Base-by-base conservation (phyloP, 345 rosid genomes). In the Nasturtium officinale region DNA sequence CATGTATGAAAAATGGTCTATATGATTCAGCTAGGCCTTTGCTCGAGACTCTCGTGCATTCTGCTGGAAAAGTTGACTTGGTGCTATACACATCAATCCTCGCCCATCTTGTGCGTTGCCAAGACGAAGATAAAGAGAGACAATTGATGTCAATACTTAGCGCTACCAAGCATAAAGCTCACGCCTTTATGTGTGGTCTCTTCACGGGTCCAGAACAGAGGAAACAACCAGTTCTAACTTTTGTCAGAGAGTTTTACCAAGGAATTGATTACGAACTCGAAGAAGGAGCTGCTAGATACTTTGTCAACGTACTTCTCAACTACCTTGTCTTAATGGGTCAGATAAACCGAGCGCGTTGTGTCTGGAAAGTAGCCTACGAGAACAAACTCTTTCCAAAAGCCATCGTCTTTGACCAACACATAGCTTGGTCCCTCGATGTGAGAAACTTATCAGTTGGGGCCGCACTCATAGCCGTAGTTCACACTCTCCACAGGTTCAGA, bases 381-480 rank as follows among this genome's bases (percentile, higher is more conserved):
- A 95, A 90, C 71, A 95, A 95, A 84, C 97, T 95, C 75, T 95
- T 90, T 73, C 98, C 97, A 0, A 95, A 95, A 79, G 98, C 99
- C 56, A 92, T 95, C 16, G 98, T 95, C 61, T 95, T 90, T 35
- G 96, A 95, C 78, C 98, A 95, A 78, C 98, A 89, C 68, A 89
- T 95, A 20, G 99, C 99, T 56, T 95, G 98, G 98, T 92, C 98
- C 8, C 94, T 95, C 11, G 99, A 95, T 57, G 97, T 92, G 35
- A 85, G 99, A 74, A 92, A 90, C 79, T 76, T 95, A 55, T 95
- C 98, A 0, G 92, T 95, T 12, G 99, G 99, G 80, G 99, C 99
- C 16, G 96, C 99, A 33, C 94, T 92, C 25, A 79, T 95, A 77
- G 99, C 99, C 0, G 99, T 87, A 55, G 96, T 85, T 33, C 99